Evolutionary conservation across 257 asterid genomes (phyloP).

Genomic region (Nemophila menziesii): DNA sequence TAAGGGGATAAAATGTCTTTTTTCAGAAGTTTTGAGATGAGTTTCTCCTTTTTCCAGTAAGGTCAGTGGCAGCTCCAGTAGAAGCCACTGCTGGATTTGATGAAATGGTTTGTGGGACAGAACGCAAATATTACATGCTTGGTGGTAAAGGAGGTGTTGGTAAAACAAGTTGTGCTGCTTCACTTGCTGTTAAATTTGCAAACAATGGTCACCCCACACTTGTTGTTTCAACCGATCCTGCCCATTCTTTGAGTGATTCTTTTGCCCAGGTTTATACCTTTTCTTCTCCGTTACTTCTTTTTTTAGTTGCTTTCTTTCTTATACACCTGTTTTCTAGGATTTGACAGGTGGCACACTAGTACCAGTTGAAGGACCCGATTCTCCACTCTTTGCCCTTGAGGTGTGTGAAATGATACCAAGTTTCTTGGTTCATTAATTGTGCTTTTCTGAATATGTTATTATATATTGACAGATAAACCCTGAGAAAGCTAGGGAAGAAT

Average conservation of each 20-base stretch:
- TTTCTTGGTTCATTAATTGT: background rate
- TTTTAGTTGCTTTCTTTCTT: conserved; percentile 9
- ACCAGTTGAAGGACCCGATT: conserved; percentile 78
- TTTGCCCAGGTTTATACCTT: conserved; percentile 69
- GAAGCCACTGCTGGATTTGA: conserved; percentile 68
- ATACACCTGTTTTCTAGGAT: conserved; percentile 43
- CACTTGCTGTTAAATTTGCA: conserved; percentile 95
- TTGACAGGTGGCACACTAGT: conserved; percentile 79
- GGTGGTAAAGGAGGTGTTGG: conserved; percentile 99
- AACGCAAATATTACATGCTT: conserved; percentile 90
- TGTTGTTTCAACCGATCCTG: conserved; percentile 98
- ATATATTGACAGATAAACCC: conserved; percentile 75
- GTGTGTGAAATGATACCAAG: conserved; percentile 22
- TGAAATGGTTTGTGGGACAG: conserved; percentile 83
- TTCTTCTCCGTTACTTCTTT: background rate
- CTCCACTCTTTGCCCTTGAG: conserved; percentile 98
- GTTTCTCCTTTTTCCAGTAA: conserved; percentile 34
- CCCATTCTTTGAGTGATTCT: conserved; percentile 97
- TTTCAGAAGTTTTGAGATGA: conserved; percentile 2
- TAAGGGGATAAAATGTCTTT: no score
- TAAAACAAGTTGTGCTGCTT: conserved; percentile 96
- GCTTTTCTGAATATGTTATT: conserved; percentile 3
- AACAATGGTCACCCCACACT: conserved; percentile 94
- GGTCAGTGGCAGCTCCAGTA: conserved; percentile 63
- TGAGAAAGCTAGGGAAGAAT: conserved; percentile 87